These are phyloP conservation scores for Gryganskiella cystojenkinii DNA, from an alignment of 192 early-diverging fungal species.

Conservation along the genomic window DNA sequence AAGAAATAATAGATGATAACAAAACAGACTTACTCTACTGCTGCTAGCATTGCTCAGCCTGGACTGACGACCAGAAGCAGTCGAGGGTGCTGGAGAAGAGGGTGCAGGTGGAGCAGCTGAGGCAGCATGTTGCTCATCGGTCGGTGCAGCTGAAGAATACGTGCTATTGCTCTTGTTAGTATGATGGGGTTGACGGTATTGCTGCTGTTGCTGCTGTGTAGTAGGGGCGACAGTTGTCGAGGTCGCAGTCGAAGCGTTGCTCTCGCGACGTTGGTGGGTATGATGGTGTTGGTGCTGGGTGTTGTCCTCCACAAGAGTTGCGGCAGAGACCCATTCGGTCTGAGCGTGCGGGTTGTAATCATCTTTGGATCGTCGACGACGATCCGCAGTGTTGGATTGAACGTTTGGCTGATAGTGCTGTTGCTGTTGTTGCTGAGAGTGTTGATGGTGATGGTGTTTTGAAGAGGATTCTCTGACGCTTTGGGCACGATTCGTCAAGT, in stretches of 20 bases:
- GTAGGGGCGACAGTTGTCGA: neutral
- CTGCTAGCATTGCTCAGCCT: conserved; percentile 30
- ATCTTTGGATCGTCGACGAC: neutral
- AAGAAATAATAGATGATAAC: neutral
- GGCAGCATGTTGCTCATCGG: conserved; percentile 22
- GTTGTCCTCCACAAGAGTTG: neutral
- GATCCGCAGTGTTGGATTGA: no score
- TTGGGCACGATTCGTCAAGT: conserved; percentile 32
- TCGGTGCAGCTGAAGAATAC: conserved; percentile 23
- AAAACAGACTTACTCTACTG: conserved; percentile 21
- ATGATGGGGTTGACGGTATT: neutral
- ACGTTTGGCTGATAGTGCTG: no score
- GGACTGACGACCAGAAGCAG: conserved; percentile 39
- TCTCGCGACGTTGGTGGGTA: neutral
- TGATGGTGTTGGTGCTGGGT: neutral
- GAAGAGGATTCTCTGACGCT: conserved; percentile 38
- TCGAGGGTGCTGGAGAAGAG: conserved; percentile 16
- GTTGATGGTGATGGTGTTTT: neutral
- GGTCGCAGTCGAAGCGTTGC: neutral
- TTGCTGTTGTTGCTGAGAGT: neutral
- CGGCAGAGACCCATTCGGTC: no score
- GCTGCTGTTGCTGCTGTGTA: neutral
- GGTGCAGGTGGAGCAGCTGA: conserved; percentile 23
- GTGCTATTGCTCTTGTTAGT: no score
- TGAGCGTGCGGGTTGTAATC: neutral